Conservation (phyloP, 2,329 filamentous ascomycete species). For the Conoideocrella luteorostrata region DNA sequence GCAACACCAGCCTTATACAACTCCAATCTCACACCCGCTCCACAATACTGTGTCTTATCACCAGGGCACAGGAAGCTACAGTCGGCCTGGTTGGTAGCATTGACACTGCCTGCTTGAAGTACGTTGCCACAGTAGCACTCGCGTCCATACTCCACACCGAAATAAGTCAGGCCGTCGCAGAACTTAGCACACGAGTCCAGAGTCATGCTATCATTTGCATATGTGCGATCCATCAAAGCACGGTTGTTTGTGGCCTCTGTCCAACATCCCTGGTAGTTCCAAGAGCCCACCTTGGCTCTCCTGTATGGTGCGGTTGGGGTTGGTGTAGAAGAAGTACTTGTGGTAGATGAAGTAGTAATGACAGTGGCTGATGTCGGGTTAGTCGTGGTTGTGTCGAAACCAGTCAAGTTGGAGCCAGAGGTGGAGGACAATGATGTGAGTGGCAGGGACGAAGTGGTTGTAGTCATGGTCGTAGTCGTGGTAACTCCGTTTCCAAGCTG, state of each 20-base stretch:
- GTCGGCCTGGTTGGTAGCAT: constrained; percentile 22
- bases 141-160: constrained; percentile 30
- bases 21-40: constrained; percentile 23
- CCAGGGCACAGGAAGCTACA: constrained; percentile 30
- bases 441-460: constrained; percentile 21
- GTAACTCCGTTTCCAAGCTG: constrained; percentile 12
- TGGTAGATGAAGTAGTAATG: constrained; percentile 3
- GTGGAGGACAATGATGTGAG: constrained; percentile 3
- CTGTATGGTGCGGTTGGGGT: constrained; percentile 19
- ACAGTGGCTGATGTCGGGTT: constrained; percentile 11
- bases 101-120: constrained; percentile 21
- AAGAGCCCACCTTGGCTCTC: constrained; percentile 20
- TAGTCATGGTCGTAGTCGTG: constrained; percentile 19
- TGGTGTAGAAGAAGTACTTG: constrained; percentile 13
- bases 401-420: not conserved
- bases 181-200: constrained; percentile 25
- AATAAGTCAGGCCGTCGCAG: constrained; percentile 27
- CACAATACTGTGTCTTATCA: constrained; percentile 24
- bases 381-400: constrained; percentile 13
- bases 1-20: constrained; percentile 25
- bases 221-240: constrained; percentile 22
- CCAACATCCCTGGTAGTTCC: constrained; percentile 30
- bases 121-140: constrained; percentile 32
- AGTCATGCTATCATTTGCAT: constrained; percentile 25
- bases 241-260: constrained; percentile 25